A percentile compares a stretch with the other conserved stretches of the same genome.
Evolutionary conservation across 345 rosid genomes (phyloP).

Genomic region (Limnanthes douglasii): DNA sequence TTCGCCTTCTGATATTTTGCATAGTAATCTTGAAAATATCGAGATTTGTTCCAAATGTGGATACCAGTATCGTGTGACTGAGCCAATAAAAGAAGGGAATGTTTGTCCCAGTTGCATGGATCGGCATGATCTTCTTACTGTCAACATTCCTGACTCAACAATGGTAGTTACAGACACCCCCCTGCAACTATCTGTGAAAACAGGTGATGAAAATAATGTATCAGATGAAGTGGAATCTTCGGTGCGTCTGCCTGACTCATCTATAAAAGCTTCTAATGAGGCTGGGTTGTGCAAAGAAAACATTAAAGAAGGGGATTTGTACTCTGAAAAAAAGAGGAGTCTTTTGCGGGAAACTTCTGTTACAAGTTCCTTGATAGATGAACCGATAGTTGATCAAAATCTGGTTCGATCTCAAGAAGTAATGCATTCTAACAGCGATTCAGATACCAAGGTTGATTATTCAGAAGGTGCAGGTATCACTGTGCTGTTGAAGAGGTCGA

Average conservation of each 20-base stretch:
- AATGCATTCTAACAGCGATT: conserved; percentile 14
- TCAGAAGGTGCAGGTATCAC: conserved; percentile 50
- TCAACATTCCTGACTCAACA: conserved; percentile 14
- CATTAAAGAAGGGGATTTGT: conserved; percentile 13
- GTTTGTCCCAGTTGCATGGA: conserved; percentile 63
- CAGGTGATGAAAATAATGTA: conserved; percentile 16
- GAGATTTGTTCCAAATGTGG: conserved; percentile 55
- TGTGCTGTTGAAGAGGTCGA: conserved; percentile 64
- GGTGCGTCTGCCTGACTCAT: conserved; percentile 12
- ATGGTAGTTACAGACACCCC: conserved; percentile 15
- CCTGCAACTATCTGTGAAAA: conserved; percentile 8
- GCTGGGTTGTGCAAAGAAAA: conserved; percentile 21
- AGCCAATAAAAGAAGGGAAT: conserved; percentile 23
- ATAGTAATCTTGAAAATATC: conserved; percentile 21
- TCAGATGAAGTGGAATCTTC: conserved; percentile 16
- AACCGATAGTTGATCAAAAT: too few relatives aligned
- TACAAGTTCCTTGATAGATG: conserved; percentile 15
- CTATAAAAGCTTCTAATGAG: conserved; percentile 11
- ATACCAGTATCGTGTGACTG: conserved; percentile 25
- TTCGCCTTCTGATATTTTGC: conserved; percentile 25
- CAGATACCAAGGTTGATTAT: conserved; percentile 17
- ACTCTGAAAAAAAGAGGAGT: conserved; percentile 16
- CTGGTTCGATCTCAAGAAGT: too few relatives aligned
- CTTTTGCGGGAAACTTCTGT: conserved; percentile 20
- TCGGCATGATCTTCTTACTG: conserved; percentile 20